Base-by-base conservation (phyloP, 1,139 yeast species). In the Sugiyamaella castrensis region DNA sequence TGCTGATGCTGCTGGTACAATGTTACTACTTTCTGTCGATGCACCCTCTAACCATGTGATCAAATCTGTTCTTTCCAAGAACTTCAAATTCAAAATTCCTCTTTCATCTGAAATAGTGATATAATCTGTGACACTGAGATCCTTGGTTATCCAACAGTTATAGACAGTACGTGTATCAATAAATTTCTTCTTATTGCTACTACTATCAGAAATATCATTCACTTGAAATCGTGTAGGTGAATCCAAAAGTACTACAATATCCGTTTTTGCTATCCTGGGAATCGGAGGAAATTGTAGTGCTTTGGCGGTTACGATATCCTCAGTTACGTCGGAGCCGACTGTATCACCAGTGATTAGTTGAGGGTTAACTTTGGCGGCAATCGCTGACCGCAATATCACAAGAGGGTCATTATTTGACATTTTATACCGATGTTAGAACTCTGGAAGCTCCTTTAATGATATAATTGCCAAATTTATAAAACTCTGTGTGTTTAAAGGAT, bases 31-130 rank as follows among this genome's bases (percentile, higher is more conserved):
- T 43, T 56, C 60, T 16, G 53, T 51, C 29, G 54, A 72, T 29
- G 80, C 75, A 3, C 95, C 96, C 53, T 77, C 77, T 51, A 91
- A 74, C 91, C 94, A 89, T 16, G 88, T 79, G 46, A 83, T 75
- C 56, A 92, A 75, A 62, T 91, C 96, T 3, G 91, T 83, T 68
- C 95, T 83, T 57, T 88, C 95, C 66, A 87, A 71, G 64, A 92
- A 91, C 54, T 88, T 82, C 66, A 94, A 79, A 57, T 87, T 87
- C 3, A 80, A 74, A 36, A 91, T 75, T 3, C 80, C 77, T 45
- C 77, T 71, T 47, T 77, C 79, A 56, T 81, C 82, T 58, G 96
- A 87, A 46, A 79, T 82, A 24, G 82, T 77, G 55, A 88, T 79
- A 64, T 92, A 91, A 52, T 89, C 96, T 10, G 96, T 84, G 46